These are phyloP conservation scores for Xylaria hypoxylon DNA, from an alignment of 2,329 filamentous ascomycete genomes.

Conservation along the genomic window DNA sequence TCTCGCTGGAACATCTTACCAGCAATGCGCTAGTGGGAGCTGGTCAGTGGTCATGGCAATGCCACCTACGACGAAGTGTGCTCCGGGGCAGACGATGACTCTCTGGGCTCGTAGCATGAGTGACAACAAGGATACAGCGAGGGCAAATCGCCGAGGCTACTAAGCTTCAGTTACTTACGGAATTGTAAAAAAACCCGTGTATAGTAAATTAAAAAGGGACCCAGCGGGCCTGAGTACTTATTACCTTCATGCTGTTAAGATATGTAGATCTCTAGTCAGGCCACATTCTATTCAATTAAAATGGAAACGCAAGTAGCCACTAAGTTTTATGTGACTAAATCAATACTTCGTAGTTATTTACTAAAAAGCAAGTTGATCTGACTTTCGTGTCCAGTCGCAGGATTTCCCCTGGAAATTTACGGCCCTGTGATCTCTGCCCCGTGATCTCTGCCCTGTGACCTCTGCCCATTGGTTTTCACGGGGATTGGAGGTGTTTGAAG, in stretches of 20 bases:
- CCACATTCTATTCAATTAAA: too few species aligned
- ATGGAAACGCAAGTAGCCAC: too few species aligned
- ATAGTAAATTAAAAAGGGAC: conserved; percentile 2
- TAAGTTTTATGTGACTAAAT: too few species aligned
- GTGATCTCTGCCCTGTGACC: too few species aligned
- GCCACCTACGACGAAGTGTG: conserved; percentile 49
- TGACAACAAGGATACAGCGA: not conserved
- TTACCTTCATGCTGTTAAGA: not conserved
- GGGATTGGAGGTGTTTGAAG: too few species aligned
- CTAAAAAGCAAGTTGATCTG: too few species aligned
- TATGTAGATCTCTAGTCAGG: too few species aligned
- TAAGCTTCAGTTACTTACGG: not conserved
- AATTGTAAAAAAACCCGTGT: conserved; percentile 6
- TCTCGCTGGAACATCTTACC: conserved; percentile 49
- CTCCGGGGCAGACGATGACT: conserved; percentile 45
- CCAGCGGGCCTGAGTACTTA: conserved; percentile 11
- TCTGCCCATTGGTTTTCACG: too few species aligned
- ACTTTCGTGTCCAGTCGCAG: too few species aligned
- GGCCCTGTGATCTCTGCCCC: too few species aligned
- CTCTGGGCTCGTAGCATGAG: conserved; percentile 45
- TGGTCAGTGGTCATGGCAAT: conserved; percentile 49
- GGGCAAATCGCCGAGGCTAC: conserved; percentile 23
- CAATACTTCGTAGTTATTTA: too few species aligned
- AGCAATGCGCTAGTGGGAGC: conserved; percentile 51
- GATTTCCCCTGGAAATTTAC: too few species aligned